phyloP scores from a whole-genome alignment of 345 rosid species.

The Ailanthus altissimus region DNA sequence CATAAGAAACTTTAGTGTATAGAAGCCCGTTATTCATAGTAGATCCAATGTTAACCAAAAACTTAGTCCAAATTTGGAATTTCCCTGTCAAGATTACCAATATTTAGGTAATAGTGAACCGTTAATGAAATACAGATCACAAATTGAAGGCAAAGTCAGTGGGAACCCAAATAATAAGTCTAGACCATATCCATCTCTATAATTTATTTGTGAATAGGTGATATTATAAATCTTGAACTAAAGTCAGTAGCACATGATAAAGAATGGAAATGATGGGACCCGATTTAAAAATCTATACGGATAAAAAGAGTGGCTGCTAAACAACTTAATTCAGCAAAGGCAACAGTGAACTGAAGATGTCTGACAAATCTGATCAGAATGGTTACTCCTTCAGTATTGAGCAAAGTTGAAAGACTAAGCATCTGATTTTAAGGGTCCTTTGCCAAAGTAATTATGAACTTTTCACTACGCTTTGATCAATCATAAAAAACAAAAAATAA shows the following conservation, averaged over 20 bases:
- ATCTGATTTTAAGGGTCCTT: background rate
- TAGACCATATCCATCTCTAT: background rate
- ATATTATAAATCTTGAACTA: background rate
- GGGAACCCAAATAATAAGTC: background rate
- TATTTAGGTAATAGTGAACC: background rate
- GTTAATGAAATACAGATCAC: background rate
- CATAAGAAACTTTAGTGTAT: background rate
- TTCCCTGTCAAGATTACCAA: background rate
- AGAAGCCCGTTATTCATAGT: background rate
- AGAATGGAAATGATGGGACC: background rate
- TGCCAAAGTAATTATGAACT: background rate
- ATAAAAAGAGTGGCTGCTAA: background rate
- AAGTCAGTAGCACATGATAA: background rate
- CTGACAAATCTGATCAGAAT: background rate
- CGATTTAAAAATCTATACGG: too few species aligned
- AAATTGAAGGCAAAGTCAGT: slow-evolving; percentile 6
- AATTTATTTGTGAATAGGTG: background rate
- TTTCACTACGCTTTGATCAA: background rate
- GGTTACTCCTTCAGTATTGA: background rate
- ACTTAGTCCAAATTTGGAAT: slow-evolving; percentile 1
- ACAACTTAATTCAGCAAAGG: background rate
- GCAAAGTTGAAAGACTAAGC: background rate
- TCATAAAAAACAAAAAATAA: background rate
- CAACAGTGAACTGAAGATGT: background rate
- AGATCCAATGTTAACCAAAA: background rate